A percentile compares a stretch with the other conserved stretches of the same genome.
Evolutionary conservation across 2,329 filamentous ascomycete genomes (phyloP).

Genomic region (Trichoderma asperellum): DNA sequence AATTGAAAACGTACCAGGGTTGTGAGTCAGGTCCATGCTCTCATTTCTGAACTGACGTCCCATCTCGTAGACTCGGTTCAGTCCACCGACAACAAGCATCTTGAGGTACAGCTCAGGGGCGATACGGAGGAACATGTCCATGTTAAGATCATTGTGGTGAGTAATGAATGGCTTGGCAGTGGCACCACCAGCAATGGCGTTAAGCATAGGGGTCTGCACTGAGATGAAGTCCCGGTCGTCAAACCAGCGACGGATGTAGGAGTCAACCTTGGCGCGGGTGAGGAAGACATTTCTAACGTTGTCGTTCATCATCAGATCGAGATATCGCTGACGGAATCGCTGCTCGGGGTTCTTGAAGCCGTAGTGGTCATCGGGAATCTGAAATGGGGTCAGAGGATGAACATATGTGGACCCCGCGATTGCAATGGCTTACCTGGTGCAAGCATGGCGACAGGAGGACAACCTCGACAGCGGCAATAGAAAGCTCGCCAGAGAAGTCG

Average conservation of each 20-base stretch:
- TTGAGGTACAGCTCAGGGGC: constrained; percentile 97
- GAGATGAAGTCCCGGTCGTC: constrained; percentile 87
- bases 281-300: constrained; percentile 80
- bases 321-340: constrained; percentile 88
- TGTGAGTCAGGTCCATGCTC: constrained; percentile 75
- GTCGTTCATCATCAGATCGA: constrained; percentile 98
- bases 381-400: neutral
- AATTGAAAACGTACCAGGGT: constrained; percentile 54
- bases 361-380: constrained; percentile 79
- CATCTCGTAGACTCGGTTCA: constrained; percentile 94
- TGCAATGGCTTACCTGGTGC: constrained; percentile 55
- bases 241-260: constrained; percentile 86
- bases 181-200: constrained; percentile 90
- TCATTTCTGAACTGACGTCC: constrained; percentile 96
- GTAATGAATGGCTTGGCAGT: constrained; percentile 93
- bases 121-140: constrained; percentile 93
- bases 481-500: constrained; percentile 72
- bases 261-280: constrained; percentile 84
- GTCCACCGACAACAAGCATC: constrained; percentile 90
- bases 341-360: constrained; percentile 96
- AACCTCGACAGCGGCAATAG: constrained; percentile 88
- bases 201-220: constrained; percentile 98
- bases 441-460: constrained; percentile 87
- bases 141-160: constrained; percentile 93
- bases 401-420: neutral